Evolutionary conservation across 176 grass and related monocot genomes (phyloP).

Genomic region (Rhynchospora tenuis): DNA sequence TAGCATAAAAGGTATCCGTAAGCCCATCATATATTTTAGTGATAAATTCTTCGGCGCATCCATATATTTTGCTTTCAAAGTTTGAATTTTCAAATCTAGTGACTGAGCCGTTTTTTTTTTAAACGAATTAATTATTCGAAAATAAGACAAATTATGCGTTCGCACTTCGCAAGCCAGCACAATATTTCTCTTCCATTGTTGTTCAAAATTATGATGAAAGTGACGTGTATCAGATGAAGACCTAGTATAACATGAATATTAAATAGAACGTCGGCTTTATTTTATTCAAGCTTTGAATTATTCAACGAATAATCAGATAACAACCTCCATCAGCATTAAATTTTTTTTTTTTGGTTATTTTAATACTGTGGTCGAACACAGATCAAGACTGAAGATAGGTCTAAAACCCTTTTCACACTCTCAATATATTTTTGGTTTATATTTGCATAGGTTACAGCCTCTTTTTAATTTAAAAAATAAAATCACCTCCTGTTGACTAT

Average conservation of each 20-base stretch:
- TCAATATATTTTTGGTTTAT: too few species aligned
- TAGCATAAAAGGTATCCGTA: not conserved
- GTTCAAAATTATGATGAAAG: not conserved
- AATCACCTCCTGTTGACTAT: too few species aligned
- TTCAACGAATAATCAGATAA: not conserved
- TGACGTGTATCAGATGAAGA: not conserved
- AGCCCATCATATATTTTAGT: not conserved
- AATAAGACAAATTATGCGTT: not conserved
- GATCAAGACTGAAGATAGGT: not conserved
- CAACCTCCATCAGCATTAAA: not conserved
- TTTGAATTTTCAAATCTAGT: not conserved
- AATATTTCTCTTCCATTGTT: not conserved
- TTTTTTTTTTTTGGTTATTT: not conserved
- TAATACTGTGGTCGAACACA: not conserved
- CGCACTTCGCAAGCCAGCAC: too few species aligned
- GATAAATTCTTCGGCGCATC: not conserved
- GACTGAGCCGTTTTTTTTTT: not conserved
- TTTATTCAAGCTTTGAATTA: not conserved
- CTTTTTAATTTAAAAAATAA: too few species aligned
- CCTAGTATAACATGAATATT: not conserved
- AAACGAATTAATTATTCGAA: not conserved
- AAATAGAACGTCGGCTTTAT: not conserved
- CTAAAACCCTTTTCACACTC: not conserved
- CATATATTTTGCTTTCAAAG: not conserved
- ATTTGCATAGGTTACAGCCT: too few species aligned